These are phyloP conservation scores for Thelephora terrestris DNA, from an alignment of 1,284 basidiomycete species.

Conservation along the genomic window DNA sequence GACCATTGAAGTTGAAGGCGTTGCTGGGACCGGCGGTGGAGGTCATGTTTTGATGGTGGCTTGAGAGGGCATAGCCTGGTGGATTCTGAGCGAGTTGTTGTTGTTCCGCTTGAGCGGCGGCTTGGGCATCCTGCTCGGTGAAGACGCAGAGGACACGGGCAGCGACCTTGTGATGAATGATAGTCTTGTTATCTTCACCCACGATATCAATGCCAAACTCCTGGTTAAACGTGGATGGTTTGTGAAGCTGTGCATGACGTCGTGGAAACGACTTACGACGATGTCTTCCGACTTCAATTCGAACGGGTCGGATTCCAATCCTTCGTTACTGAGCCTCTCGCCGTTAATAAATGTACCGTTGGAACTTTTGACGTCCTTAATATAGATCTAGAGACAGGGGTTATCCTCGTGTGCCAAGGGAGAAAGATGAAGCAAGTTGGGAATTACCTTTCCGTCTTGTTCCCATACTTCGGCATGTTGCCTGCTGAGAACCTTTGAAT, in stretches of 20 bases:
- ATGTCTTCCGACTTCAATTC: constrained; percentile 94
- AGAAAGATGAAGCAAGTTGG: not conserved
- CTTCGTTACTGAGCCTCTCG: constrained; percentile 84
- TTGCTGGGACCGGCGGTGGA: constrained; percentile 22
- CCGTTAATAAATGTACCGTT: constrained; percentile 99
- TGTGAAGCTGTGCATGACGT: constrained; percentile 1
- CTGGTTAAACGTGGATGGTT: constrained; percentile 29
- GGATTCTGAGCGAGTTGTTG: constrained; percentile 28
- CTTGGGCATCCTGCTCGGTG: constrained; percentile 73
- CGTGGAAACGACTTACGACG: constrained; percentile 41
- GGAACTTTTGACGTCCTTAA: constrained; percentile 97
- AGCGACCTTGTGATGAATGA: constrained; percentile 97
- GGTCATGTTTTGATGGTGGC: not conserved
- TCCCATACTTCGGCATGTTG: constrained; percentile 99
- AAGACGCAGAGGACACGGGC: constrained; percentile 88
- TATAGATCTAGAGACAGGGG: constrained; percentile 63
- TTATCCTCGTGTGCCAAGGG: not conserved
- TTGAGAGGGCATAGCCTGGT: constrained; percentile 17
- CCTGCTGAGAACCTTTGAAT: constrained; percentile 91
- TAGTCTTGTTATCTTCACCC: constrained; percentile 96
- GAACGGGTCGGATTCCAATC: constrained; percentile 86
- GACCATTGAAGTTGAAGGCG: constrained; percentile 32
- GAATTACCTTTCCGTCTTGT: constrained; percentile 71
- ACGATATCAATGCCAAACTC: constrained; percentile 99
- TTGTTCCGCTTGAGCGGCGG: constrained; percentile 57